Evolutionary conservation across 2,329 filamentous ascomycete genomes (phyloP).

Genomic region (Calonectria leucothoes): DNA sequence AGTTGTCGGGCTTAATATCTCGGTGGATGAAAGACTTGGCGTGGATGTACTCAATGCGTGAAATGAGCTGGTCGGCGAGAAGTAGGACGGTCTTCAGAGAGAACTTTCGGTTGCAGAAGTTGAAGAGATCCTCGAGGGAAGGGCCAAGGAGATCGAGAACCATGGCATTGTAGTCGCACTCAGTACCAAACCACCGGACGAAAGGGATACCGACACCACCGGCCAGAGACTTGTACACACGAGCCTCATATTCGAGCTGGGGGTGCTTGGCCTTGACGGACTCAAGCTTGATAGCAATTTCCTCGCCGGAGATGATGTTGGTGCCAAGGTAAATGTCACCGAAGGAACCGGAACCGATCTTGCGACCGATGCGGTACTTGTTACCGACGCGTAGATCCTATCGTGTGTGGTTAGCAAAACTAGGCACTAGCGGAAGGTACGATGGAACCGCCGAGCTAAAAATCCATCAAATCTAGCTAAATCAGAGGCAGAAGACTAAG

Average conservation of each 20-base stretch:
- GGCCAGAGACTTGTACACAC: slow-evolving; percentile 90
- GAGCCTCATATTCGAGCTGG: slow-evolving; percentile 97
- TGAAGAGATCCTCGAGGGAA: slow-evolving; percentile 97
- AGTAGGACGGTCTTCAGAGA: slow-evolving; percentile 98
- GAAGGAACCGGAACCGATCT: slow-evolving; percentile 98
- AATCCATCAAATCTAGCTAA: neutral
- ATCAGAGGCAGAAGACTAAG: neutral
- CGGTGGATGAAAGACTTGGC: slow-evolving; percentile 99
- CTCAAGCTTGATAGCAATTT: slow-evolving; percentile 99
- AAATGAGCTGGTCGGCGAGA: slow-evolving; percentile 97
- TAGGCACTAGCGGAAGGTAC: neutral
- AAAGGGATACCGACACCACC: slow-evolving; percentile 98
- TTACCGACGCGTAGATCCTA: slow-evolving; percentile 99
- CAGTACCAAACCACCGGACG: slow-evolving; percentile 99
- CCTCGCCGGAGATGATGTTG: slow-evolving; percentile 99
- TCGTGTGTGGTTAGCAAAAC: neutral
- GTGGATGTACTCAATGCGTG: slow-evolving; percentile 99
- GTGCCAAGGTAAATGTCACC: slow-evolving; percentile 99
- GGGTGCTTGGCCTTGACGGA: slow-evolving; percentile 99
- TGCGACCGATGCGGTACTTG: slow-evolving; percentile 99
- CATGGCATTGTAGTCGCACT: slow-evolving; percentile 99
- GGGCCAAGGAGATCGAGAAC: slow-evolving; percentile 96
- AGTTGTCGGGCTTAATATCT: slow-evolving; percentile 99
- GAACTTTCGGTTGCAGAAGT: slow-evolving; percentile 99
- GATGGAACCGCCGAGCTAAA: neutral